These are phyloP conservation scores for Alternaria sp. DNA, from an alignment of 2,329 filamentous ascomycete genomes.

Conservation along the genomic window DNA sequence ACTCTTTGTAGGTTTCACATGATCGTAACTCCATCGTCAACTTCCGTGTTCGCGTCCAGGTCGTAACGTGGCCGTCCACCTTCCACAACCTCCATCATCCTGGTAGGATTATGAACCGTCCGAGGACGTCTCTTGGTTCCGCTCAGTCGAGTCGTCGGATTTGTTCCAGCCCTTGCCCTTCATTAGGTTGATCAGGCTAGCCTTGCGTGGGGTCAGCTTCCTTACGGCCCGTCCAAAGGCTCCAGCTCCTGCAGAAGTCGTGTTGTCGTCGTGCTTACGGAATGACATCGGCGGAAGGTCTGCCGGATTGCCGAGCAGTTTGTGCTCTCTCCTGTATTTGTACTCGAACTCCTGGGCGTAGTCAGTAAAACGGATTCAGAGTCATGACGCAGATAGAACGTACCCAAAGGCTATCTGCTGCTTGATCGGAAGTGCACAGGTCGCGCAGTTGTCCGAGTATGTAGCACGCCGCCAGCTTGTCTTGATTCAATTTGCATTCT, in stretches of 20 bases:
- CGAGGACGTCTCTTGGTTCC: slow-evolving; percentile 10
- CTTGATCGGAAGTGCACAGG: slow-evolving; percentile 35
- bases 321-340: slow-evolving; percentile 39
- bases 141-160: slow-evolving; percentile 10
- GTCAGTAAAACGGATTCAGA: not conserved
- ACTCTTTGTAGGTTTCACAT: not conserved
- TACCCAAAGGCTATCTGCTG: slow-evolving; percentile 45
- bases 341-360: slow-evolving; percentile 40
- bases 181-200: slow-evolving; percentile 42
- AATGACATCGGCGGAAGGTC: slow-evolving; percentile 20
- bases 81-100: not conserved
- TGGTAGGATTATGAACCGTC: not conserved
- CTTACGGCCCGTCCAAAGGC: slow-evolving; percentile 40
- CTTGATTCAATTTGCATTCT: slow-evolving; percentile 32
- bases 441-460: slow-evolving; percentile 42
- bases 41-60: not conserved
- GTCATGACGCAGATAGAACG: not conserved
- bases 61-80: not conserved
- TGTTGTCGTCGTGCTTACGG: slow-evolving; percentile 30
- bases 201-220: slow-evolving; percentile 44
- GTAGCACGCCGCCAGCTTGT: slow-evolving; percentile 33
- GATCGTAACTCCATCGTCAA: not conserved
- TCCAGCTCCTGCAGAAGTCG: slow-evolving; percentile 21
- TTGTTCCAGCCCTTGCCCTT: slow-evolving; percentile 43
- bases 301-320: slow-evolving; percentile 26